These are phyloP conservation scores for Arachis stenosperma DNA, from an alignment of 306 rosid genomes.

Conservation along the genomic window DNA sequence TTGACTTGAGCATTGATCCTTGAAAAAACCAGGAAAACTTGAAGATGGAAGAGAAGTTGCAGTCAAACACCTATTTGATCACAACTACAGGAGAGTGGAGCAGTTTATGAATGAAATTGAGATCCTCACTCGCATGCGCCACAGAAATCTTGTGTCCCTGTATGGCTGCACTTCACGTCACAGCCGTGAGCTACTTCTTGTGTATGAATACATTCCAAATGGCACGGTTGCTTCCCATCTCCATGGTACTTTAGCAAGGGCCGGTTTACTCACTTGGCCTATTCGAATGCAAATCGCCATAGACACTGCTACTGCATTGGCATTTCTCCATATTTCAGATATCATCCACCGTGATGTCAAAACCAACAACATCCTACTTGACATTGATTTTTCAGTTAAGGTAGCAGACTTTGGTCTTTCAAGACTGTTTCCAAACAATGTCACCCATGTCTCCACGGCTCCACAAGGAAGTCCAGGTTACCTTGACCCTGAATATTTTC, in stretches of 20 bases:
- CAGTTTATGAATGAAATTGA: slow-evolving; percentile 69
- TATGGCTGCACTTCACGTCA: slow-evolving; percentile 75
- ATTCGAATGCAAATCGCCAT: slow-evolving; percentile 66
- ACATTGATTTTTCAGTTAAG: slow-evolving; percentile 53
- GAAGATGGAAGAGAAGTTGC: slow-evolving; percentile 88
- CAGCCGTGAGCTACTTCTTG: slow-evolving; percentile 68
- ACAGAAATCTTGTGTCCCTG: slow-evolving; percentile 65
- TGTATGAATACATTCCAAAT: slow-evolving; percentile 73
- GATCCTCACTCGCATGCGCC: slow-evolving; percentile 67
- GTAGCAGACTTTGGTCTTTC: slow-evolving; percentile 90
- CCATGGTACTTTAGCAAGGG: slow-evolving; percentile 55
- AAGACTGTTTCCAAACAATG: slow-evolving; percentile 58
- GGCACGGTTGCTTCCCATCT: slow-evolving; percentile 82
- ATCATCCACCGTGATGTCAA: slow-evolving; percentile 78
- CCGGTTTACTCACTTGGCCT: slow-evolving; percentile 57
- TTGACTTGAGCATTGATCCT: slow-evolving; percentile 10
- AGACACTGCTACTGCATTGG: slow-evolving; percentile 68
- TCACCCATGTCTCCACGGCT: slow-evolving; percentile 71
- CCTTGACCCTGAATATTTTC: slow-evolving; percentile 75
- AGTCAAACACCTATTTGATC: slow-evolving; percentile 65
- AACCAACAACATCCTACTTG: slow-evolving; percentile 74
- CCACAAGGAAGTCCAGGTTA: slow-evolving; percentile 88
- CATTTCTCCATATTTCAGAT: slow-evolving; percentile 78
- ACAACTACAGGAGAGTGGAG: slow-evolving; percentile 56
- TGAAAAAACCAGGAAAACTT: slow-evolving; percentile 56